A percentile compares a stretch with the other conserved stretches of the same genome.
Conservation (phyloP, 352 stramenopile genomes). For the Phytophthora cryptogea region DNA sequence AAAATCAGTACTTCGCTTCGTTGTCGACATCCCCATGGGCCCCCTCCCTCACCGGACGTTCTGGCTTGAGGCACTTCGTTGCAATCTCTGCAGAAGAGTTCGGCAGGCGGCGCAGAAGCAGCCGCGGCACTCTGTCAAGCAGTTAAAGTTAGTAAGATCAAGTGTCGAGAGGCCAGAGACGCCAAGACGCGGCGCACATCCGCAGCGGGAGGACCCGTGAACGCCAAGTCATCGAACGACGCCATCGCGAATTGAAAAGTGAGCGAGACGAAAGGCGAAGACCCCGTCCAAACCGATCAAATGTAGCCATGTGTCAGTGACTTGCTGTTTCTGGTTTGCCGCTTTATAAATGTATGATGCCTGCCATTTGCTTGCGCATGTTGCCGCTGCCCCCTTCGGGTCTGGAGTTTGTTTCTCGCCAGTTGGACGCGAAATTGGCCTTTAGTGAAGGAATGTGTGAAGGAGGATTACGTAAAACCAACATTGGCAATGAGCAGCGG, state of each 20-base stretch:
- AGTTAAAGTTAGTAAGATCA: not conserved
- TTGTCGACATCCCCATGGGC: not conserved
- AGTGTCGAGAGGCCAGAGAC: not conserved
- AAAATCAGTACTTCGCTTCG: not conserved
- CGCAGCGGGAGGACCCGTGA: conserved; percentile 33
- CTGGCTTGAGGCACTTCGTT: conserved; percentile 54
- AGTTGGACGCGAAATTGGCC: too few relatives aligned
- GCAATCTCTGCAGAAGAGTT: conserved; percentile 70
- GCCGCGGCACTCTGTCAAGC: not conserved
- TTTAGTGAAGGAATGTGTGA: too few relatives aligned
- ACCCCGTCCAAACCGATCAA: conserved; percentile 9
- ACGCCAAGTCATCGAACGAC: conserved; percentile 79
- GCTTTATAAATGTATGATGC: too few relatives aligned
- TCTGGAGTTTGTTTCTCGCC: too few relatives aligned
- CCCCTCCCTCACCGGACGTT: conserved; percentile 47
- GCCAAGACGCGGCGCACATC: conserved; percentile 7
- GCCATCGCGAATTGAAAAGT: conserved; percentile 37
- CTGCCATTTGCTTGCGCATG: too few relatives aligned
- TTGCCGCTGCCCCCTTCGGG: too few relatives aligned
- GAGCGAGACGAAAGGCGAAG: not conserved
- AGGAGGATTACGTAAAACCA: too few relatives aligned
- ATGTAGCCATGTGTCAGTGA: conserved; percentile 5
- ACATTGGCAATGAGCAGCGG: too few relatives aligned
- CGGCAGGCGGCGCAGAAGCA: conserved; percentile 1
- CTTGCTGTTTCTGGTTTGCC: not conserved